These are phyloP conservation scores for Dioscorea dumetorum DNA, from an alignment of 106 monocot species.

Conservation along the genomic window DNA sequence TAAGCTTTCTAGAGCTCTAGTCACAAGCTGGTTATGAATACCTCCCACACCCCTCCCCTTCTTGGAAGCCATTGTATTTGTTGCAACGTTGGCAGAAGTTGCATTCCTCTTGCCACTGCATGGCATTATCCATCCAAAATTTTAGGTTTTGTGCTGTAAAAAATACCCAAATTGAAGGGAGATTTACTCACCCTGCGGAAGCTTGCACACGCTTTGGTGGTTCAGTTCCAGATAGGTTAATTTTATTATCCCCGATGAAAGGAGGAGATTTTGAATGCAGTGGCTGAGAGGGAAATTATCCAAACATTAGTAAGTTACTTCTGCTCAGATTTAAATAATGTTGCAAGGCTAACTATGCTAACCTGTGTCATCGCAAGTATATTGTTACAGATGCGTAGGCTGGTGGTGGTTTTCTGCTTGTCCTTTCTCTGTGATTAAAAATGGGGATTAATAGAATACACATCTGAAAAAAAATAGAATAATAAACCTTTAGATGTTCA, in stretches of 20 bases:
- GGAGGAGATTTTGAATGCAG: slow-evolving; percentile 82
- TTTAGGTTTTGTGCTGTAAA: background rate
- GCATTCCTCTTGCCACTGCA: slow-evolving; percentile 58
- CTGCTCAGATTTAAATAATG: background rate
- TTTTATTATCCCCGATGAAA: slow-evolving; percentile 80
- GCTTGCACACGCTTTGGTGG: slow-evolving; percentile 39
- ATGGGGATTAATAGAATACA: background rate
- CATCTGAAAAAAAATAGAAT: background rate
- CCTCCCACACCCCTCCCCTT: slow-evolving; percentile 44
- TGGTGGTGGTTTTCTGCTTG: slow-evolving; percentile 65
- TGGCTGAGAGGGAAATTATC: slow-evolving; percentile 37
- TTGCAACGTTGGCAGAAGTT: slow-evolving; percentile 29
- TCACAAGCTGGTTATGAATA: slow-evolving; percentile 63
- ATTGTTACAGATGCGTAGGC: slow-evolving; percentile 73
- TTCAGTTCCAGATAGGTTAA: slow-evolving; percentile 86
- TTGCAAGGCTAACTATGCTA: background rate
- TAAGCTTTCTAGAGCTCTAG: slow-evolving; percentile 80
- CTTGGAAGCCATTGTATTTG: slow-evolving; percentile 25
- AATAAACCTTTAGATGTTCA: background rate
- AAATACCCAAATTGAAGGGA: background rate
- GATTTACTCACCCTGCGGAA: slow-evolving; percentile 20
- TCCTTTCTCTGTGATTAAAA: slow-evolving; percentile 53
- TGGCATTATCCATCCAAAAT: background rate
- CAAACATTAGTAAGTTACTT: background rate
- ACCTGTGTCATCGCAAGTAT: slow-evolving; percentile 93